phyloP scores from a whole-genome alignment of 2,329 filamentous ascomycete species.

The Gnomoniopsis sp. region DNA sequence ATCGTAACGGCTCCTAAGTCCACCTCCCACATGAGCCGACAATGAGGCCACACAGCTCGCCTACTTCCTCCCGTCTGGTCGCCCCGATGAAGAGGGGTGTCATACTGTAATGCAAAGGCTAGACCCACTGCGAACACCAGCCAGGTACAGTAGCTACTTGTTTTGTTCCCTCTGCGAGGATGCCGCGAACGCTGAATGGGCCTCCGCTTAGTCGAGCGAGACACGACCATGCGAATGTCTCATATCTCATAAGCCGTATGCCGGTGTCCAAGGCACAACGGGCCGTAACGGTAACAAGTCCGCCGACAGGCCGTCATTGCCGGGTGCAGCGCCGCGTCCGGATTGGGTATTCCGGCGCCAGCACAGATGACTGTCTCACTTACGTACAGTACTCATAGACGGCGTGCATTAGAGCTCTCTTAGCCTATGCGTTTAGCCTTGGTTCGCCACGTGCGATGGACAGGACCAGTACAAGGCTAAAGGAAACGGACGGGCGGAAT shows the following conservation, averaged over 20 bases:
- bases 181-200: too few species aligned
- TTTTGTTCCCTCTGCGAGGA: not conserved
- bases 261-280: not conserved
- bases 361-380: not conserved
- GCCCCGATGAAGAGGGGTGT: not conserved
- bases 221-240: not conserved
- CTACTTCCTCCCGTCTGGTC: not conserved
- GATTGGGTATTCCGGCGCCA: not conserved
- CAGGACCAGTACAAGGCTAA: not conserved
- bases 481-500: not conserved
- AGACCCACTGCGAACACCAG: not conserved
- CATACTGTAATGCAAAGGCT: not conserved
- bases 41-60: not conserved
- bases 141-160: not conserved
- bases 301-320: not conserved
- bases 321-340: not conserved
- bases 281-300: too few species aligned
- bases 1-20: not conserved
- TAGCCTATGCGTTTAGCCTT: not conserved
- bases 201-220: not conserved
- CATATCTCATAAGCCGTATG: not conserved
- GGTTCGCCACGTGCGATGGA: not conserved
- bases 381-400: not conserved
- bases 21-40: not conserved
- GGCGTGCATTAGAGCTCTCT: not conserved